Conservation (phyloP, 306 rosid genomes). For the Myrica gale region DNA sequence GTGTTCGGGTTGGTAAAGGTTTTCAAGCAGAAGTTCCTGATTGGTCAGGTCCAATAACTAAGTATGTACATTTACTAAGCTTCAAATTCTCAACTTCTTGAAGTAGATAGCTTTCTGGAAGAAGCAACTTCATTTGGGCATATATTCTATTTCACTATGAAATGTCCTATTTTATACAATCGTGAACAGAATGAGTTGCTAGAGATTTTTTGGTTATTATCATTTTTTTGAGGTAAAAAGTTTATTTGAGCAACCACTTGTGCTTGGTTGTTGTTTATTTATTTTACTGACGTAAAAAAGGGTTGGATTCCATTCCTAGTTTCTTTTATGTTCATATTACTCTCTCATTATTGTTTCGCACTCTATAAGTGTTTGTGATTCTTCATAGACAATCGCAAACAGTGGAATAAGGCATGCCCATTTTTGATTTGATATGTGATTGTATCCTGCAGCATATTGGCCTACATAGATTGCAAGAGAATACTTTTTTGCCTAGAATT, state of each 20-base stretch:
- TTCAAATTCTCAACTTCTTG: conserved; percentile 11
- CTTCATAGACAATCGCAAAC: not conserved
- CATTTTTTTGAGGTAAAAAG: not conserved
- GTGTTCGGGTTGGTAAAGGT: conserved; percentile 87
- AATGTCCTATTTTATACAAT: not conserved
- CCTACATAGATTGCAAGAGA: not conserved
- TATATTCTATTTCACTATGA: not conserved
- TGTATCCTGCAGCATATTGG: not conserved
- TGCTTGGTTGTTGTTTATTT: not conserved
- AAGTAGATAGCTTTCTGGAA: conserved; percentile 11
- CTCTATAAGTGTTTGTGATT: not conserved
- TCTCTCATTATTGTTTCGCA: no score
- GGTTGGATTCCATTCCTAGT: not conserved
- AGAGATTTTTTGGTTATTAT: no score
- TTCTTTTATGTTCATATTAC: not conserved
- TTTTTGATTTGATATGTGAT: not conserved
- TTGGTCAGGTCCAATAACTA: conserved; percentile 65
- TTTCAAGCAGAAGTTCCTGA: conserved; percentile 86
- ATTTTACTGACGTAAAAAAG: not conserved
- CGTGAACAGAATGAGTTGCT: not conserved
- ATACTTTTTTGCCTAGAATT: no score
- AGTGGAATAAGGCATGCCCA: not conserved
- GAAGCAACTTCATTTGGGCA: not conserved
- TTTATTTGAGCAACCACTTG: not conserved
- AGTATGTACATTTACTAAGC: conserved; percentile 47